Conservation (phyloP, 2,329 filamentous ascomycete species). For the Zarea fungicola region DNA sequence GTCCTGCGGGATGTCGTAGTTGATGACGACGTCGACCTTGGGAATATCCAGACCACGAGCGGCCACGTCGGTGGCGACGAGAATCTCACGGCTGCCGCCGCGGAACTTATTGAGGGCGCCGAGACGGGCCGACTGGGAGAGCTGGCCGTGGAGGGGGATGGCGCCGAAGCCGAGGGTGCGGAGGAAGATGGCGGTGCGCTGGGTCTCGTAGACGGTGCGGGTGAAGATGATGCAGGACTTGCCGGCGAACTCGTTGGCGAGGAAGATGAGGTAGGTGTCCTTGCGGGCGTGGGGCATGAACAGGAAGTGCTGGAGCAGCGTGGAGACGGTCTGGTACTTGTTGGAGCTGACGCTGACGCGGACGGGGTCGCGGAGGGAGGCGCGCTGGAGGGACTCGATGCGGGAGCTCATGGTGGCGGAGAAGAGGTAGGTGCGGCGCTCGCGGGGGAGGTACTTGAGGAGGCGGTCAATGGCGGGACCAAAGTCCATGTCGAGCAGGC, state of each 20-base stretch:
- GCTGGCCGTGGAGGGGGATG: slow-evolving; percentile 87
- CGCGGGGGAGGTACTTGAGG: slow-evolving; percentile 76
- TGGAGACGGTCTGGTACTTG: slow-evolving; percentile 89
- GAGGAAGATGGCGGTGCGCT: slow-evolving; percentile 77
- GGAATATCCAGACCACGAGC: slow-evolving; percentile 90
- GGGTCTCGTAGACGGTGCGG: slow-evolving; percentile 84
- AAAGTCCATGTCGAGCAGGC: slow-evolving; percentile 89
- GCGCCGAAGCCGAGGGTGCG: slow-evolving; percentile 82
- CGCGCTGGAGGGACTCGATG: slow-evolving; percentile 86
- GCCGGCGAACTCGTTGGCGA: slow-evolving; percentile 83
- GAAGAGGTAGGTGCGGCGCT: slow-evolving; percentile 81
- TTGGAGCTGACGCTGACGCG: slow-evolving; percentile 74
- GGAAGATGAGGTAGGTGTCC: slow-evolving; percentile 81
- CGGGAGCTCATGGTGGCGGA: slow-evolving; percentile 92
- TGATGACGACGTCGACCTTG: slow-evolving; percentile 81
- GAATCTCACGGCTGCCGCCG: slow-evolving; percentile 70
- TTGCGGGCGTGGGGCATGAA: slow-evolving; percentile 85
- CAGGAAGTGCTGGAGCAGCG: slow-evolving; percentile 77
- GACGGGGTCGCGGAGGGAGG: slow-evolving; percentile 78
- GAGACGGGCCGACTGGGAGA: slow-evolving; percentile 80
- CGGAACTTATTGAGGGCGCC: slow-evolving; percentile 90
- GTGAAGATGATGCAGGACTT: slow-evolving; percentile 87
- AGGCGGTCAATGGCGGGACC: slow-evolving; percentile 90
- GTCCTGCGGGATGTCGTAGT: slow-evolving; percentile 78
- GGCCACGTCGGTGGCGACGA: slow-evolving; percentile 92